Conservation (phyloP, 768 basidiomycete genomes). For the Rhodotorula babjevae region DNA sequence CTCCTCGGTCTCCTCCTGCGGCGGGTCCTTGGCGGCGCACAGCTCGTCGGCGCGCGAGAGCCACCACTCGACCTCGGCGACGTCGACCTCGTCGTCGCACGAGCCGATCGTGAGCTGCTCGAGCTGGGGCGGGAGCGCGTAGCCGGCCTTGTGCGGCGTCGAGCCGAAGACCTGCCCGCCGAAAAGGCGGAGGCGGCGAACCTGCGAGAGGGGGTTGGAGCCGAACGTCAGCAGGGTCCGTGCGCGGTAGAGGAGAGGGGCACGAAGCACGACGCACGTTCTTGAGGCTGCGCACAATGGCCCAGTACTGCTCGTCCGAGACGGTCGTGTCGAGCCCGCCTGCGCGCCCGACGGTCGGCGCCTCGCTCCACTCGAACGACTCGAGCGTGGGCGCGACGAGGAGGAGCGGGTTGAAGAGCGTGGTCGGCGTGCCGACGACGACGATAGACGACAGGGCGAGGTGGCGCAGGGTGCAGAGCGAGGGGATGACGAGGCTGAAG, state of each 20-base stretch:
- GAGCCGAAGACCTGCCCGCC: slow-evolving; percentile 4
- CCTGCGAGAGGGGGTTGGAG: background rate
- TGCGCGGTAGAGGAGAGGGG: background rate
- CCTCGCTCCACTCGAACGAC: background rate
- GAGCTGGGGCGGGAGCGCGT: slow-evolving; percentile 3
- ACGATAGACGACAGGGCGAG: background rate
- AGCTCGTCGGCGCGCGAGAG: background rate
- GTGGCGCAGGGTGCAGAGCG: background rate
- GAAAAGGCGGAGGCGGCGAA: slow-evolving; percentile 1
- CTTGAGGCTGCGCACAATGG: background rate
- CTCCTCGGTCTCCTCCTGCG: background rate
- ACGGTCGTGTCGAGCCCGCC: background rate
- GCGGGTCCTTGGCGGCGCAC: background rate
- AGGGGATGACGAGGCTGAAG: background rate
- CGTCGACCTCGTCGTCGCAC: background rate
- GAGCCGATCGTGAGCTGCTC: slow-evolving; percentile 13
- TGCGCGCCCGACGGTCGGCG: background rate
- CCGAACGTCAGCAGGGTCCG: background rate
- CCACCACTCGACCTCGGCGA: slow-evolving; percentile 1
- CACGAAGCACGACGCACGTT: background rate
- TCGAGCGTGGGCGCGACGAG: background rate
- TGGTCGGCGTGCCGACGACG: background rate
- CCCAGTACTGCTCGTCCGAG: slow-evolving; percentile 8
- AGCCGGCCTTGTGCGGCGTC: background rate
- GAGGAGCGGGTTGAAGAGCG: background rate